Percentiles rank a stretch among this genome's conserved stretches.
Conservation (phyloP, 768 basidiomycete genomes). For the Cubamyces sp. region DNA sequence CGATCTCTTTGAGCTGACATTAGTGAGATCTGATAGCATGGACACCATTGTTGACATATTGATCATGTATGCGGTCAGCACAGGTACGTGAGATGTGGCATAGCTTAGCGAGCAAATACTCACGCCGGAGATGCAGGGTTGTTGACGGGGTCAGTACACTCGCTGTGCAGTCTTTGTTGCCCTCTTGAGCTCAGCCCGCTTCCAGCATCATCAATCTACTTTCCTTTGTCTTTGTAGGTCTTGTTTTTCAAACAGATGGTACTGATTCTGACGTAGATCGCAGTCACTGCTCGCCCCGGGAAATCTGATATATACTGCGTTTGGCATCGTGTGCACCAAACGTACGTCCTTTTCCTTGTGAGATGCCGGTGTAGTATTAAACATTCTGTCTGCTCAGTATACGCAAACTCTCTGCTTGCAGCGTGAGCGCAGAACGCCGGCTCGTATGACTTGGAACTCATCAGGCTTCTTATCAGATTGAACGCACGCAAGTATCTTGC, state of each 20-base stretch:
- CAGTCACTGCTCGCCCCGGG: conserved; percentile 5
- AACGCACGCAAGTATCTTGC: conserved; percentile 7
- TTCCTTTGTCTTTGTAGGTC: conserved; percentile 9
- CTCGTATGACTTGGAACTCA: background rate
- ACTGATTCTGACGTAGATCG: background rate
- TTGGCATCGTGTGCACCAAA: conserved; percentile 4
- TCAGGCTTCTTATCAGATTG: background rate
- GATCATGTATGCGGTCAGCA: conserved; percentile 6
- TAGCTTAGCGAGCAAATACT: background rate
- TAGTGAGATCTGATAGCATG: background rate
- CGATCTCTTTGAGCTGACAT: background rate
- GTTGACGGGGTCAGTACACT: conserved; percentile 1
- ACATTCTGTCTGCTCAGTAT: background rate
- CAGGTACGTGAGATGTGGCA: background rate
- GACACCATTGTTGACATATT: conserved; percentile 11
- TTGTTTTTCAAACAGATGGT: no score
- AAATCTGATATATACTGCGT: conserved; percentile 5
- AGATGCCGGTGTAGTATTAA: background rate
- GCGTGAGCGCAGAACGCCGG: background rate
- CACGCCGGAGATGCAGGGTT: background rate
- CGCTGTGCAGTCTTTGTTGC: background rate
- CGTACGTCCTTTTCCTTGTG: background rate
- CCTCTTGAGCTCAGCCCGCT: background rate
- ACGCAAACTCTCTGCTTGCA: conserved; percentile 14
- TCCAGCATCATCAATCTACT: conserved; percentile 5